Conservation (phyloP, 192 early-diverging fungal genomes). For the Pilobolus umbonatus region DNA sequence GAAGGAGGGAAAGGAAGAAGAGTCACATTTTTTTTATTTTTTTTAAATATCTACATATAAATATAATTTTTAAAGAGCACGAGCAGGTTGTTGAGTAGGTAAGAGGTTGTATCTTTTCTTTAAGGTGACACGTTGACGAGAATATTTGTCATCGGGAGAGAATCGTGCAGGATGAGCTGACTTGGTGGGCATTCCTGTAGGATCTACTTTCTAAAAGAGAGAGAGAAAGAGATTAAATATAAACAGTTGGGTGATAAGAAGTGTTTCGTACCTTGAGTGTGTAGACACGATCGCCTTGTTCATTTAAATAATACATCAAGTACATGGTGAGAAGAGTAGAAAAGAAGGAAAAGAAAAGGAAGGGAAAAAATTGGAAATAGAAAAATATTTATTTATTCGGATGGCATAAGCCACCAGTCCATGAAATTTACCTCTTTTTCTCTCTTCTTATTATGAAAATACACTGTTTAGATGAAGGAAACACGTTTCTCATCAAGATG, state of each 20-base stretch:
- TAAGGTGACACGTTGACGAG: constrained; percentile 93
- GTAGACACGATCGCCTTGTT: constrained; percentile 85
- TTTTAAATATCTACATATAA: too few relatives aligned
- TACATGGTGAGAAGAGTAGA: constrained; percentile 58
- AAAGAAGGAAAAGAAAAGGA: not conserved
- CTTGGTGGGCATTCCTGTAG: constrained; percentile 78
- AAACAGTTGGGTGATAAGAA: not conserved
- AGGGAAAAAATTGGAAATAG: not conserved
- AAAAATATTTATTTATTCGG: too few relatives aligned
- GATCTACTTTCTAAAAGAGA: constrained; percentile 69
- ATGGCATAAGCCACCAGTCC: not conserved
- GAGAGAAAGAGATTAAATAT: not conserved
- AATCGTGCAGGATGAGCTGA: constrained; percentile 99
- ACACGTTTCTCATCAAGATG: constrained; percentile 24
- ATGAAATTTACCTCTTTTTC: not conserved
- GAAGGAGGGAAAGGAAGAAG: not conserved
- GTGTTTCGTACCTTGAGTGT: constrained; percentile 76
- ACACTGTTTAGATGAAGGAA: constrained; percentile 20
- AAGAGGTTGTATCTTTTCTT: constrained; percentile 93
- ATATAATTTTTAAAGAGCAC: constrained; percentile 15
- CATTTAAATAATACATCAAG: constrained; percentile 84
- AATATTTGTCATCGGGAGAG: constrained; percentile 99
- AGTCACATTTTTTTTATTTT: not conserved
- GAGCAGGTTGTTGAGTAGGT: constrained; percentile 55
- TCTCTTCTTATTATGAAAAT: constrained; percentile 19